Conservation (phyloP, 2,329 filamentous ascomycete genomes). For the Gnomoniopsis smithogilvyi region DNA sequence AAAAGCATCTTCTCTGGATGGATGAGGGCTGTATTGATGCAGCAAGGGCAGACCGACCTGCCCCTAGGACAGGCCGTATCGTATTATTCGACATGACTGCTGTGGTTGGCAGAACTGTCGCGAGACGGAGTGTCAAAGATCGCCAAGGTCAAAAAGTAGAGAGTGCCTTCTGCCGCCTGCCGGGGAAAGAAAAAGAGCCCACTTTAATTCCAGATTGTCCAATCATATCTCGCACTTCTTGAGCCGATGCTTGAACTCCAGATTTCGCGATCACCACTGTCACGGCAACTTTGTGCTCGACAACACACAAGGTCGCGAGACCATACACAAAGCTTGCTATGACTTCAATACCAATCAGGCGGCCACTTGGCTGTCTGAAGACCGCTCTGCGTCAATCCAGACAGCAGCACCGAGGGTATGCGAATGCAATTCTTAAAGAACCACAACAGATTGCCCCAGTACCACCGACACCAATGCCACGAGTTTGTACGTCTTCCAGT, state of each 20-base stretch:
- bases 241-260: conserved; percentile 9
- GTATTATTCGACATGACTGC: conserved; percentile 22
- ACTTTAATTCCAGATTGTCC: not conserved
- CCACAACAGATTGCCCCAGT: conserved; percentile 15
- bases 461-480: conserved; percentile 27
- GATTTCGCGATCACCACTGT: conserved; percentile 15
- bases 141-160: conserved; percentile 9
- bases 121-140: conserved; percentile 13
- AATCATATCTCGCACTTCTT: not conserved
- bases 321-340: conserved; percentile 32
- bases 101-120: conserved; percentile 5
- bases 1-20: conserved; percentile 22
- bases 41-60: conserved; percentile 19
- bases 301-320: conserved; percentile 7
- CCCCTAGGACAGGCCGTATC: conserved; percentile 22
- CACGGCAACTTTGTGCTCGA: conserved; percentile 1
- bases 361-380: conserved; percentile 71
- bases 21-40: conserved; percentile 15
- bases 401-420: conserved; percentile 34
- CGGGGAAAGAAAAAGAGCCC: not conserved
- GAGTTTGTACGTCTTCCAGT: conserved; percentile 23
- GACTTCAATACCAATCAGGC: conserved; percentile 61
- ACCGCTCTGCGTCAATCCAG: conserved; percentile 57
- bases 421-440: conserved; percentile 10
- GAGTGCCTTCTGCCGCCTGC: not conserved